Conservation (phyloP, 75 land plant genomes). For the Picea glauca region DNA sequence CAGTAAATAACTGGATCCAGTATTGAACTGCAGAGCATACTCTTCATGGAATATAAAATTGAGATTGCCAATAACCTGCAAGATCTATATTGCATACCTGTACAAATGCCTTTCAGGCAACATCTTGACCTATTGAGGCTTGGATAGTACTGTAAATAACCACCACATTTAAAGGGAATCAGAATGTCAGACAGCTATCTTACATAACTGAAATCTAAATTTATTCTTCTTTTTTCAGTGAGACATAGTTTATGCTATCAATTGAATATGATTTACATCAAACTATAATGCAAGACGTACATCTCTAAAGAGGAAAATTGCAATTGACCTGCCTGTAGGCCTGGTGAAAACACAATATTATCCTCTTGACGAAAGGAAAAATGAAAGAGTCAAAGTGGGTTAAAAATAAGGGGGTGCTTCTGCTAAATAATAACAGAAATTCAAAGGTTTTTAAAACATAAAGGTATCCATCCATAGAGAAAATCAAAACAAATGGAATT, state of each 20-base stretch:
- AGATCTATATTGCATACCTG: slow-evolving; percentile 48
- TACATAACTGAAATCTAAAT: background rate
- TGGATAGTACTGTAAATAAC: slow-evolving; percentile 74
- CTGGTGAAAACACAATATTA: background rate
- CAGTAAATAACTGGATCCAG: background rate
- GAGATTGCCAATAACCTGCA: too few species aligned
- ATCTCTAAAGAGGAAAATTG: background rate
- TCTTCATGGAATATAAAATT: too few species aligned
- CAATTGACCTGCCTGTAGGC: background rate
- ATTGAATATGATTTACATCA: background rate
- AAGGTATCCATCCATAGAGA: too few species aligned
- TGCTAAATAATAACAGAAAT: background rate
- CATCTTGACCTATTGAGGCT: slow-evolving; percentile 94
- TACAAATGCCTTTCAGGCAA: slow-evolving; percentile 92
- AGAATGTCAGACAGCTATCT: background rate
- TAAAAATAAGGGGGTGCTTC: background rate
- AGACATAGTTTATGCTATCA: background rate
- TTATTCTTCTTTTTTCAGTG: background rate
- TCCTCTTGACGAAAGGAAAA: background rate
- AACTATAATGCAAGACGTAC: background rate
- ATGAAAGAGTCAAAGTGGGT: background rate
- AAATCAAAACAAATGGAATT: too few species aligned
- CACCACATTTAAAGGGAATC: background rate
- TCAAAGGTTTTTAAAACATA: too few species aligned
- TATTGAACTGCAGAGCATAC: too few species aligned